Conservation (phyloP, 352 stramenopile genomes). For the Globisporangium nunn region DNA sequence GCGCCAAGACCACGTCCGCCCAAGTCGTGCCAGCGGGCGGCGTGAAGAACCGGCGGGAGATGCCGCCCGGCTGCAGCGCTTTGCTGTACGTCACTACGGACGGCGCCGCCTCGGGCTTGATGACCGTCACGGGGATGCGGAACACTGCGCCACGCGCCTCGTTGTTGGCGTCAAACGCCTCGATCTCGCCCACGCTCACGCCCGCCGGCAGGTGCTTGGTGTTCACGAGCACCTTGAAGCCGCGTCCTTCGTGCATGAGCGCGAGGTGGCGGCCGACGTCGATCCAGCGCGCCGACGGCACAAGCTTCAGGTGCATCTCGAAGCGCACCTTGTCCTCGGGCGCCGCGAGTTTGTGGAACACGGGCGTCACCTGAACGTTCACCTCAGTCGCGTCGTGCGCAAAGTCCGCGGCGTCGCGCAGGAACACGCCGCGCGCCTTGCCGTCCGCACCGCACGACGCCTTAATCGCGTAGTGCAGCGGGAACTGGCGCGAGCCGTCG, state of each 20-base stretch:
- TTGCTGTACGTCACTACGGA: slow-evolving; percentile 38
- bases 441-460: slow-evolving; percentile 27
- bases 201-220: slow-evolving; percentile 72
- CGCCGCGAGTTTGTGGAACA: slow-evolving; percentile 80
- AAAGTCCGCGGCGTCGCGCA: slow-evolving; percentile 80
- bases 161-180: slow-evolving; percentile 70
- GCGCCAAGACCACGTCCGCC: slow-evolving; percentile 79
- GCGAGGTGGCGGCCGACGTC: slow-evolving; percentile 78
- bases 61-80: slow-evolving; percentile 47
- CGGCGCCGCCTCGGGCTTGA: slow-evolving; percentile 62
- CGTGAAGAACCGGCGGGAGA: slow-evolving; percentile 78
- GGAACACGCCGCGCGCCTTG: slow-evolving; percentile 72
- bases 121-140: slow-evolving; percentile 86
- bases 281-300: slow-evolving; percentile 83
- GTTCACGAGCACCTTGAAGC: slow-evolving; percentile 89
- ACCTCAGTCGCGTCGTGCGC: slow-evolving; percentile 67
- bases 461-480: slow-evolving; percentile 43
- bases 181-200: slow-evolving; percentile 84
- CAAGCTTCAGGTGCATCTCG: slow-evolving; percentile 82
- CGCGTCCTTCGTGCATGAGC: slow-evolving; percentile 77
- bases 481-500: slow-evolving; percentile 59
- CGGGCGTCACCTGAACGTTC: slow-evolving; percentile 78
- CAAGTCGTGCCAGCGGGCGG: slow-evolving; percentile 77
- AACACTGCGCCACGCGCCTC: slow-evolving; percentile 74
- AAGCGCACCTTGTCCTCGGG: slow-evolving; percentile 86